Conservation (phyloP, 441 rosid genomes). For the Pelargonium australe region DNA sequence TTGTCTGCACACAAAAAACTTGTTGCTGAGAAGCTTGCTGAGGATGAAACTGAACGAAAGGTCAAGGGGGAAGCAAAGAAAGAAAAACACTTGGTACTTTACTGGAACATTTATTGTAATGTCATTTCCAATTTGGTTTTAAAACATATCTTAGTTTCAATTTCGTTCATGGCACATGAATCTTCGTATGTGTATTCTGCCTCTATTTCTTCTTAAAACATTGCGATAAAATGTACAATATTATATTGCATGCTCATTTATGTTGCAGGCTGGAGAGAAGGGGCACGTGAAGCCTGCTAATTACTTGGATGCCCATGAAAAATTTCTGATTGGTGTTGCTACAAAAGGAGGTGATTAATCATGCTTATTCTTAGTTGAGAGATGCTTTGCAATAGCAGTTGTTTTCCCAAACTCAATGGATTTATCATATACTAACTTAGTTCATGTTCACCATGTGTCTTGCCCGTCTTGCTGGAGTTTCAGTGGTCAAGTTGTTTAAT, state of each 20-base stretch:
- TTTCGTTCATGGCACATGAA: neutral
- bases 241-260: neutral
- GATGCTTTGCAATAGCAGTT: neutral
- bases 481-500: slow-evolving; percentile 93
- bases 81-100: slow-evolving; percentile 64
- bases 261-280: slow-evolving; percentile 57
- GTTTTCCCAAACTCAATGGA: slow-evolving; percentile 11
- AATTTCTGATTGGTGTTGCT: slow-evolving; percentile 77
- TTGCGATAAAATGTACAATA: no score
- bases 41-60: slow-evolving; percentile 67
- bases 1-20: slow-evolving; percentile 84
- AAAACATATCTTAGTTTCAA: no score
- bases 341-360: slow-evolving; percentile 80
- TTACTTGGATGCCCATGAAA: slow-evolving; percentile 72
- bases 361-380: slow-evolving; percentile 2
- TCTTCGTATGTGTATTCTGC: neutral
- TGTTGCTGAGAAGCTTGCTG: slow-evolving; percentile 77
- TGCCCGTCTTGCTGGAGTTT: slow-evolving; percentile 26
- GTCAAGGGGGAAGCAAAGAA: slow-evolving; percentile 73
- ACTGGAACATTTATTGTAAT: neutral
- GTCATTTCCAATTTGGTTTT: neutral
- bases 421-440: slow-evolving; percentile 28
- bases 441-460: slow-evolving; percentile 15
- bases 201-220: neutral
- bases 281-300: slow-evolving; percentile 80